Evolutionary conservation across 208 protist genomes (phyloP).

Genomic region (Entamoeba histolytica): DNA sequence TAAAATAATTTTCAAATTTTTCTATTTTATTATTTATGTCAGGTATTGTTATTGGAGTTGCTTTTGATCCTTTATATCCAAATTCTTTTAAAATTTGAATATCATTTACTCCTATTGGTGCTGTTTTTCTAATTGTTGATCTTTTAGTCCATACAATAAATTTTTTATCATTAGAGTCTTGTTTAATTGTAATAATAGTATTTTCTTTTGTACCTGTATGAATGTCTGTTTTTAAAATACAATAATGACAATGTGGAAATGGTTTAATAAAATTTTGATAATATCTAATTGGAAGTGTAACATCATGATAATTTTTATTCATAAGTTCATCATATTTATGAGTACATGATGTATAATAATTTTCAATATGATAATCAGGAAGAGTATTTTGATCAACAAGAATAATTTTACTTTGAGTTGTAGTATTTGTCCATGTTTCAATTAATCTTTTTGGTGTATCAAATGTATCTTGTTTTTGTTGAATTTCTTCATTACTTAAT

Average conservation of each 20-base stretch:
- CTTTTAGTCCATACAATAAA: not conserved
- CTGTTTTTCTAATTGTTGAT: not conserved
- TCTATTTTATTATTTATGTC: not conserved
- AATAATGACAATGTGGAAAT: not conserved
- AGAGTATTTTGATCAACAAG: not conserved
- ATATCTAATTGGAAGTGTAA: not conserved
- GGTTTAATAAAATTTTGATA: not conserved
- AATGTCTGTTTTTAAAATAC: not conserved
- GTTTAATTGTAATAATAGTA: not conserved
- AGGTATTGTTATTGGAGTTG: not conserved
- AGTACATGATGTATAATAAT: not conserved
- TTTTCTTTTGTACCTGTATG: not conserved
- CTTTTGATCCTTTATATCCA: not conserved
- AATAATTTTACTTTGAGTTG: not conserved
- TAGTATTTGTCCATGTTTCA: not conserved
- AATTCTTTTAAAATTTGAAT: not conserved
- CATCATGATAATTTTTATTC: not conserved
- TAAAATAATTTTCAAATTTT: not conserved
- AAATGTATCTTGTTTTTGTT: not conserved
- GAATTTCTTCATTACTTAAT: not conserved
- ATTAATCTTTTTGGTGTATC: not conserved
- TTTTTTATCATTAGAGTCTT: not conserved
- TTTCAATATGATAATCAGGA: not conserved
- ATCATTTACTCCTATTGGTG: not conserved
- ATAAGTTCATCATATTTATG: not conserved